Evolutionary conservation across 495 filamentous ascomycete species (phyloP).

Genomic region (Melanomma pulvis-pyrius): DNA sequence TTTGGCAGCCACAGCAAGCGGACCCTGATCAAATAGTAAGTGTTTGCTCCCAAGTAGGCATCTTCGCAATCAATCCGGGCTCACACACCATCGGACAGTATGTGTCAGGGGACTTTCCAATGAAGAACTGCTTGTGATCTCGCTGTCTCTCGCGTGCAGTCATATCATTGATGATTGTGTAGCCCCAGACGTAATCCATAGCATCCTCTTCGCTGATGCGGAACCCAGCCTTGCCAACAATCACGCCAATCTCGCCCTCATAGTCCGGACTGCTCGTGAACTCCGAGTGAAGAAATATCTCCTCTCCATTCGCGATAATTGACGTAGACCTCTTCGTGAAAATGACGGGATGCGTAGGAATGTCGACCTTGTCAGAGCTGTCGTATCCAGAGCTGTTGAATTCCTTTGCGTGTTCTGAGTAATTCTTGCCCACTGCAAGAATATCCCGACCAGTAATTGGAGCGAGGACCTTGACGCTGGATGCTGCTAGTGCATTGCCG

Average conservation of each 20-base stretch:
- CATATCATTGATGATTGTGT: slow-evolving; percentile 61
- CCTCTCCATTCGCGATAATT: slow-evolving; percentile 52
- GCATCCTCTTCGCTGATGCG: slow-evolving; percentile 52
- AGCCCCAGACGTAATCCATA: slow-evolving; percentile 57
- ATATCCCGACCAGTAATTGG: slow-evolving; percentile 57
- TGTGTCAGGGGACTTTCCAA: slow-evolving; percentile 59
- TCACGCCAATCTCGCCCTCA: slow-evolving; percentile 61
- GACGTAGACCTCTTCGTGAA: slow-evolving; percentile 54
- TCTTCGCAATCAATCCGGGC: not conserved
- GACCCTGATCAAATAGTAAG: slow-evolving; percentile 44
- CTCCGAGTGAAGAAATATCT: slow-evolving; percentile 52
- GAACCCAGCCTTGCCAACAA: slow-evolving; percentile 56
- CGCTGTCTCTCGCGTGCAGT: slow-evolving; percentile 59
- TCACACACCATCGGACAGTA: slow-evolving; percentile 56
- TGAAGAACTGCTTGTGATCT: slow-evolving; percentile 62
- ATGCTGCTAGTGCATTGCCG: slow-evolving; percentile 45
- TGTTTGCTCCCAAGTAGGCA: not conserved
- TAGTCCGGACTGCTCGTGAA: slow-evolving; percentile 59
- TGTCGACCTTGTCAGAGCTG: slow-evolving; percentile 53
- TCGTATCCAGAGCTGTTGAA: slow-evolving; percentile 58
- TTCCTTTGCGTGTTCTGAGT: slow-evolving; percentile 55
- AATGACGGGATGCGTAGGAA: slow-evolving; percentile 49
- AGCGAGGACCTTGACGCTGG: slow-evolving; percentile 50
- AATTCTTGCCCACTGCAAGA: slow-evolving; percentile 59
- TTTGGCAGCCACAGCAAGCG: slow-evolving; percentile 54